phyloP scores from a whole-genome alignment of 192 early-diverging fungal species.

The Pecoramyces ruminantium region DNA sequence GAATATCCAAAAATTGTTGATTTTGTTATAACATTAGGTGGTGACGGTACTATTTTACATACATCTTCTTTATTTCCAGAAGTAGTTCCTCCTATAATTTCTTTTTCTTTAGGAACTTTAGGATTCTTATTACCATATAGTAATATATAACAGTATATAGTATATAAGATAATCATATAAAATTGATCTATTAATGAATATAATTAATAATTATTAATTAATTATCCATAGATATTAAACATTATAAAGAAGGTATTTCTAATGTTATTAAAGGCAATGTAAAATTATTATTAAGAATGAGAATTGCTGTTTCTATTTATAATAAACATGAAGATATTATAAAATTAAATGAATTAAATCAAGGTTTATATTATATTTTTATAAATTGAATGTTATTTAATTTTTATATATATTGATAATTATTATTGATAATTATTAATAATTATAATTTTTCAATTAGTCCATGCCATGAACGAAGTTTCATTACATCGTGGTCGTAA shows the following conservation, averaged over 20 bases:
- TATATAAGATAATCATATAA: neutral
- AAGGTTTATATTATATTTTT: conserved; percentile 15
- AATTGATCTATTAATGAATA: neutral
- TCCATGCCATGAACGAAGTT: conserved; percentile 74
- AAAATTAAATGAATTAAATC: conserved; percentile 22
- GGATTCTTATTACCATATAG: conserved; percentile 80
- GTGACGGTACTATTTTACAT: conserved; percentile 84
- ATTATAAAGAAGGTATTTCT: conserved; percentile 37
- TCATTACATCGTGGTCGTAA: conserved; percentile 70
- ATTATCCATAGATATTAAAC: conserved; percentile 49
- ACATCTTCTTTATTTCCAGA: conserved; percentile 60
- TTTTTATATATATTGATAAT: no score
- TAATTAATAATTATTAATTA: no score
- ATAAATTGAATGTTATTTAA: no score
- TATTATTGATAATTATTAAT: no score
- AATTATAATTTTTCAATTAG: no score
- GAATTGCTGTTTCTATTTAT: conserved; percentile 50
- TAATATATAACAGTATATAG: conserved; percentile 17
- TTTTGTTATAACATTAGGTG: conserved; percentile 80
- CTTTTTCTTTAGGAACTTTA: conserved; percentile 82
- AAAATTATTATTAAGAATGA: conserved; percentile 59
- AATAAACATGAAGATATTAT: conserved; percentile 27
- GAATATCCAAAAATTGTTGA: conserved; percentile 55
- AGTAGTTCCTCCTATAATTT: conserved; percentile 69
- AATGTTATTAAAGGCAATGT: conserved; percentile 45